Evolutionary conservation across 2,329 filamentous ascomycete genomes (phyloP), one percentile per base, ranked within the genome.

Genomic region (Sclerotinia spermophila): DNA sequence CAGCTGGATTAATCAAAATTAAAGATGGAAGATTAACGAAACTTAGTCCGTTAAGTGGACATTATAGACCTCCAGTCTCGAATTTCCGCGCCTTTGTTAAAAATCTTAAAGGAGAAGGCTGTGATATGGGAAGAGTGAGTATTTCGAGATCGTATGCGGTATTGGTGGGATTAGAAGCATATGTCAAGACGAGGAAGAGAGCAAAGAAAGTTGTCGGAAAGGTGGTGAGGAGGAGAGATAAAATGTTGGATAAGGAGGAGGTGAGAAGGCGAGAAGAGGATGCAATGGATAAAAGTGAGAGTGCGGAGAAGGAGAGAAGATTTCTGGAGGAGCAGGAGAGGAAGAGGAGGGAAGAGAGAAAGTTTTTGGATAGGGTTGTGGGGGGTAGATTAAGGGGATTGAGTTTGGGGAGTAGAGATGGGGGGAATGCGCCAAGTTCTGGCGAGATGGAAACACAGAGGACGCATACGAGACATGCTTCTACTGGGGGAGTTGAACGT

Each of bases 11-110:
- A 38, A 93, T 97, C 79, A 94, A 92, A 79, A 90, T 97, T 78
- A 93, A 93, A 78, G 85, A 94, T 75, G 94, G 94, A 1, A 87
- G 91, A 42, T 80, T 97, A n/a, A 85, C 87, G 2, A 90, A 89
- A 66, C 83, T 96, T 13, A 92, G 90, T 5, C 93, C 86, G 3
- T 81, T 88, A 1, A 90, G 87, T 76, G 94, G 94, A 0, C 94
- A 97, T 81, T 97, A 97, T 79, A 88, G 93, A 0, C 94, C 94
- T 0, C 92, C 94, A 0, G 79, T 80, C 0, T 86, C 88, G 72
- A 97, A 95, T 78, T 97, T 97, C 78, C 88, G 91, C 42, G 89
- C 90, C 1, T 97, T 97, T 77, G 86, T 97, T 2, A 87, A 89
- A 72, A 89, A 85, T 13, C 83, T 97, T 6, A 88, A 89, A 75